These are phyloP conservation scores for Candida morakotiae DNA, from an alignment of 805 yeast species.

Conservation along the genomic window DNA sequence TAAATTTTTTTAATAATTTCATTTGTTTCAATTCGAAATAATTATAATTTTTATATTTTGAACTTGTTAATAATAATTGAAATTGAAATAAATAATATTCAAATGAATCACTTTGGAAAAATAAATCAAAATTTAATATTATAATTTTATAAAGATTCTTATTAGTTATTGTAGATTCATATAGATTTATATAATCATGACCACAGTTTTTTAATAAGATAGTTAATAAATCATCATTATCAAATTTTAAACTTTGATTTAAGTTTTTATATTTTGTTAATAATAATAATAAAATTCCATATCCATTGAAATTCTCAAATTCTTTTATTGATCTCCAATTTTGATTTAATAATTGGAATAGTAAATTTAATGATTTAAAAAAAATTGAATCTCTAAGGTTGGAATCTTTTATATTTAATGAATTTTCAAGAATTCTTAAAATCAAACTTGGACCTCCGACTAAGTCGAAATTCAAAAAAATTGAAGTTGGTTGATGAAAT, in stretches of 20 bases:
- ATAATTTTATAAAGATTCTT: constrained; percentile 50
- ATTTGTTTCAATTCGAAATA: constrained; percentile 48
- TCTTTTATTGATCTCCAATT: constrained; percentile 53
- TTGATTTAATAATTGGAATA: constrained; percentile 41
- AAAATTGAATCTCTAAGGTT: constrained; percentile 20
- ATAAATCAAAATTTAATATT: constrained; percentile 57
- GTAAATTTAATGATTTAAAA: constrained; percentile 29
- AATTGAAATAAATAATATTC: constrained; percentile 56
- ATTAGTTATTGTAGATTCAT: constrained; percentile 55
- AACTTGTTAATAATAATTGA: constrained; percentile 48
- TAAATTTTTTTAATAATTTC: constrained; percentile 43
- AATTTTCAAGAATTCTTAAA: constrained; percentile 43
- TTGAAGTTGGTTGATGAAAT: constrained; percentile 21
- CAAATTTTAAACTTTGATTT: constrained; percentile 14
- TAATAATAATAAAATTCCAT: constrained; percentile 52
- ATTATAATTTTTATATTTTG: constrained; percentile 51
- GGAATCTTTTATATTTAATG: constrained; percentile 17
- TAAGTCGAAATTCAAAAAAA: constrained; percentile 32
- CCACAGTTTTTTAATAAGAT: constrained; percentile 53
- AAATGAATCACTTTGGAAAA: constrained; percentile 55
- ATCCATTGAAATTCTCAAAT: constrained; percentile 59
- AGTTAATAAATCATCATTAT: constrained; percentile 36
- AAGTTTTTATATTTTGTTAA: constrained; percentile 41
- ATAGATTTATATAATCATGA: constrained; percentile 45
- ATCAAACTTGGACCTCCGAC: constrained; percentile 52